Percentiles rank a stretch among this genome's conserved stretches.
Conservation (phyloP, 2,329 filamentous ascomycete genomes). For the Fusarium tanahbumbuense region DNA sequence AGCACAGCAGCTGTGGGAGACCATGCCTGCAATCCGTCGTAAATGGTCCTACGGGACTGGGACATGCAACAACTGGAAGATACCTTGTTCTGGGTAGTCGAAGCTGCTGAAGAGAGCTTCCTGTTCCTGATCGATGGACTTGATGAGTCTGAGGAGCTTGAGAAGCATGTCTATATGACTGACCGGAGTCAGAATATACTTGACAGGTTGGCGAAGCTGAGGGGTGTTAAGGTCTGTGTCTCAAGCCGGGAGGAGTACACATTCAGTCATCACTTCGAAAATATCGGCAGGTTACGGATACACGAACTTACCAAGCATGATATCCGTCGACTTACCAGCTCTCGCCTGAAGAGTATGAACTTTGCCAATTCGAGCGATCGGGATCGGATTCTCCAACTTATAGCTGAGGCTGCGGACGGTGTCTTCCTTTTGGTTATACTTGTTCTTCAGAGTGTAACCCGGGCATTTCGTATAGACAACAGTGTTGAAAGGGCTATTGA, state of each 20-base stretch:
- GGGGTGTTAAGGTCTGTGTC: not conserved
- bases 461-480: too few relatives aligned
- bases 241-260: not conserved
- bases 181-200: rapidly evolving
- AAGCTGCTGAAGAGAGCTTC: rapidly evolving
- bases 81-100: not conserved
- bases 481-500: too few relatives aligned
- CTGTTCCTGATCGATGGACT: not conserved
- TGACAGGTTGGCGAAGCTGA: rapidly evolving
- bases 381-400: too few relatives aligned
- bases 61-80: not conserved
- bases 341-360: too few relatives aligned
- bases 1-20: rapidly evolving
- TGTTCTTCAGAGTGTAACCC: too few relatives aligned
- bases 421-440: too few relatives aligned
- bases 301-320: not conserved
- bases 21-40: rapidly evolving
- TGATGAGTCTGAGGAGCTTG: not conserved
- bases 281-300: rapidly evolving
- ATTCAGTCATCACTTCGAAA: not conserved
- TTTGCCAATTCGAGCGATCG: too few relatives aligned
- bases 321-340: too few relatives aligned
- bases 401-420: too few relatives aligned
- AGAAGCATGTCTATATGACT: rapidly evolving
- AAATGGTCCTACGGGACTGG: not conserved